Conservation (phyloP, 1,284 basidiomycete genomes). For the Cutaneotrichosporon mucoides region DNA sequence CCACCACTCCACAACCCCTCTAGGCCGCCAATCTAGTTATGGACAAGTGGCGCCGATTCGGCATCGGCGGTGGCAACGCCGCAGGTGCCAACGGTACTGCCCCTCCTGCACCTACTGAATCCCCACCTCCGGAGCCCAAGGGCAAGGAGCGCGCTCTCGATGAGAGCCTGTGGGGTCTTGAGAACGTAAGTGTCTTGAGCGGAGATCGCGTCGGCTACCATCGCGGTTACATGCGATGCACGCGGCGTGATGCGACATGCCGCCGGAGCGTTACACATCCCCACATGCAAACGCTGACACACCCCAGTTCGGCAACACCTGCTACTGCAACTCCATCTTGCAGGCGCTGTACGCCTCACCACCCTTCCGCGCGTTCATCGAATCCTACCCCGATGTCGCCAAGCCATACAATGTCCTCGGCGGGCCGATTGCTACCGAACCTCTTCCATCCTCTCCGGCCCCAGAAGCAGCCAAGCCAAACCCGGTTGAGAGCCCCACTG, state of each 20-base stretch:
- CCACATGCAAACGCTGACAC: too few species aligned
- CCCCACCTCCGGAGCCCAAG: conserved; percentile 8
- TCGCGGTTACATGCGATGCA: not conserved
- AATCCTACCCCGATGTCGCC: conserved; percentile 53
- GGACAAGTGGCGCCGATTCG: conserved; percentile 21
- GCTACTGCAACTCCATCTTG: conserved; percentile 95
- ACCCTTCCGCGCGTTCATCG: conserved; percentile 73
- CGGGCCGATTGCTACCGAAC: conserved; percentile 13
- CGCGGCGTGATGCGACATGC: too few species aligned
- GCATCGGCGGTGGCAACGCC: conserved; percentile 4
- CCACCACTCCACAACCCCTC: not conserved
- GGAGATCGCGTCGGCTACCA: not conserved
- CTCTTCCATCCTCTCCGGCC: conserved; percentile 7
- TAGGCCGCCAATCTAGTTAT: conserved; percentile 1
- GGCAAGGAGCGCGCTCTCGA: conserved; percentile 31
- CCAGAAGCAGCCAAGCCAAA: conserved; percentile 16
- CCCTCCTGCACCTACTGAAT: not conserved
- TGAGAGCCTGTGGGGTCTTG: conserved; percentile 67
- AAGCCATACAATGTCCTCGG: conserved; percentile 43
- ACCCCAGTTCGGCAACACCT: conserved; percentile 72
- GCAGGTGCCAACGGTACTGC: conserved; percentile 8
- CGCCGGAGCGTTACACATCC: too few species aligned
- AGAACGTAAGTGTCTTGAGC: conserved; percentile 67
- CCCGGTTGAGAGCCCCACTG: conserved; percentile 13
- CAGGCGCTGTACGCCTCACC: conserved; percentile 91